Evolutionary conservation across 306 rosid genomes (phyloP).

Genomic region (Canavalia ensiformis): DNA sequence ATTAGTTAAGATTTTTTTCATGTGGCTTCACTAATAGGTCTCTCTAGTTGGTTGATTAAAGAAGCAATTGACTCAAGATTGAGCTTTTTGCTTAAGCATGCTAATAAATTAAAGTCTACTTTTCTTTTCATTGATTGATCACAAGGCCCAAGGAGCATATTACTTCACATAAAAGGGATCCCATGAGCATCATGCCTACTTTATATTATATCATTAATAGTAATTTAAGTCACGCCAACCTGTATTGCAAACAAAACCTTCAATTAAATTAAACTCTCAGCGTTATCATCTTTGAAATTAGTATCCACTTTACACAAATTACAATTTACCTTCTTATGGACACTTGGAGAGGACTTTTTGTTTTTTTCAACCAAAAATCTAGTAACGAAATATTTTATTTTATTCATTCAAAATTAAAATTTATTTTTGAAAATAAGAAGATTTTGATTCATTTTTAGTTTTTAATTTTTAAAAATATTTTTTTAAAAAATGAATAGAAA

Average conservation of each 20-base stretch:
- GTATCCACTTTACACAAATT: slow-evolving; percentile 9
- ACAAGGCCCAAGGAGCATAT: slow-evolving; percentile 35
- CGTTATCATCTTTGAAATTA: slow-evolving; percentile 42
- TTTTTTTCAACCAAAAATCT: too few species aligned
- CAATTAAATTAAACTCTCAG: neutral
- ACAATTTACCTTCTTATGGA: neutral
- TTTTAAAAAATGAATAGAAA: too few species aligned
- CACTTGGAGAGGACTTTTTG: too few species aligned
- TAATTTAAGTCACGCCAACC: slow-evolving; percentile 37
- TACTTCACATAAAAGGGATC: slow-evolving; percentile 38
- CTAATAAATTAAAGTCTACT: slow-evolving; percentile 26
- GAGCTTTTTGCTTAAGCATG: slow-evolving; percentile 50
- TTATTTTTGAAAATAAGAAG: too few species aligned
- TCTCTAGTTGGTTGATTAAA: slow-evolving; percentile 47
- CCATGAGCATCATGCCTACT: slow-evolving; percentile 43
- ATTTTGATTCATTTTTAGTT: too few species aligned
- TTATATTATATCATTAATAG: slow-evolving; percentile 27
- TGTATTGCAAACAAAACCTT: slow-evolving; percentile 3
- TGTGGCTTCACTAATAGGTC: slow-evolving; percentile 36
- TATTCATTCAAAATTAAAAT: too few species aligned
- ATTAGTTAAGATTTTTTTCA: slow-evolving; percentile 50
- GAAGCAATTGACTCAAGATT: slow-evolving; percentile 55
- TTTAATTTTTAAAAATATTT: too few species aligned
- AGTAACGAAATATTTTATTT: too few species aligned
- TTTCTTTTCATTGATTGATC: slow-evolving; percentile 40